These are phyloP conservation scores for Naganishia vaughanmartiniae DNA, from an alignment of 768 basidiomycete species.

Conservation along the genomic window DNA sequence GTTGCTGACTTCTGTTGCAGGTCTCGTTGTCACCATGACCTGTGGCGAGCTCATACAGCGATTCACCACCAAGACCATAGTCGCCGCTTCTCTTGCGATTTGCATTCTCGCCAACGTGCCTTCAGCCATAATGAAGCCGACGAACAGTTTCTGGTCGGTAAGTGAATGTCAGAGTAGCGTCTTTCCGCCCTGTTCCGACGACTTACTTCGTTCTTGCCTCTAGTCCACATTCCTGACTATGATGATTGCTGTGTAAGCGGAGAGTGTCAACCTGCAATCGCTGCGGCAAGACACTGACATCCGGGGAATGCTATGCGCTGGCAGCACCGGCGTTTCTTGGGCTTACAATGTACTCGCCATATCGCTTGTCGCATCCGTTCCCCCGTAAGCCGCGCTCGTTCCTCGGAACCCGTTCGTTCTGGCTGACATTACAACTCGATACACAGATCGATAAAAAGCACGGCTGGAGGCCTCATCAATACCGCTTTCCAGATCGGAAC, in stretches of 20 bases:
- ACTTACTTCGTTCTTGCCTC: background rate
- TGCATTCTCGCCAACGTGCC: conserved; percentile 30
- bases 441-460: conserved; percentile 2
- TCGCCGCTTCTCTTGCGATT: conserved; percentile 24
- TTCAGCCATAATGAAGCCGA: conserved; percentile 26
- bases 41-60: conserved; percentile 7
- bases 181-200: background rate
- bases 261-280: background rate
- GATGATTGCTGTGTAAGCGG: conserved; percentile 19
- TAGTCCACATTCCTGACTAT: conserved; percentile 20
- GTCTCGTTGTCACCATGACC: conserved; percentile 1
- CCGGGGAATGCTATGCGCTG: background rate
- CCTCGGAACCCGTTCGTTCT: background rate
- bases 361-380: conserved; percentile 15
- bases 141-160: conserved; percentile 30
- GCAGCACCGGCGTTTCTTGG: conserved; percentile 9
- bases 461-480: conserved; percentile 18
- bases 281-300: background rate
- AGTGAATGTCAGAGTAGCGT: background rate
- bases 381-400: background rate
- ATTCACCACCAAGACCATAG: conserved; percentile 26
- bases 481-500: conserved; percentile 23
- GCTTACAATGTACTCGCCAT: conserved; percentile 19
- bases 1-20: conserved; percentile 19
- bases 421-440: background rate